These are phyloP conservation scores for Colletotrichum tropicale DNA, from an alignment of 2,329 filamentous ascomycete species.

Conservation along the genomic window DNA sequence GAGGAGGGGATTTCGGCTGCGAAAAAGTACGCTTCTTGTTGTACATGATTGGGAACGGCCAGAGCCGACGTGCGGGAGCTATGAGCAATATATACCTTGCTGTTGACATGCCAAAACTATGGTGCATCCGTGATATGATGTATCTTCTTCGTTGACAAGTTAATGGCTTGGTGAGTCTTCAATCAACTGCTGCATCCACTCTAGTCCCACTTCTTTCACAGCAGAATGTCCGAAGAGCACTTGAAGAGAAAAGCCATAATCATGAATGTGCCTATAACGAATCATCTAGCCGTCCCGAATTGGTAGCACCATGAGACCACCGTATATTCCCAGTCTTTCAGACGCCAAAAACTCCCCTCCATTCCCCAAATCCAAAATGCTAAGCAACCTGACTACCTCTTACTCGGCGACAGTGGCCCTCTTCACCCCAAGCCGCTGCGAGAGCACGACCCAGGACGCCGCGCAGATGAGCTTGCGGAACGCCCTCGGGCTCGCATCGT, in stretches of 20 bases:
- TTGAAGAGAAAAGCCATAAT: neutral
- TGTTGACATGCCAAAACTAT: neutral
- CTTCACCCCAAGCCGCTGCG: slow-evolving; percentile 14
- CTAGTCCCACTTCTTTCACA: neutral
- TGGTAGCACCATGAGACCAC: neutral
- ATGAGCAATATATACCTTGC: slow-evolving; percentile 7
- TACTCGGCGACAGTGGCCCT: neutral
- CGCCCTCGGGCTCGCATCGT: slow-evolving; percentile 30
- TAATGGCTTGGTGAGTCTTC: neutral
- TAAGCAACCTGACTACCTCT: neutral
- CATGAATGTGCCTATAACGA: neutral
- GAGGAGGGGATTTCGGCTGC: neutral
- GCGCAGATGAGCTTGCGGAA: slow-evolving; percentile 9
- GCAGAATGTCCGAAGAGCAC: neutral
- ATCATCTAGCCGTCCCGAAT: neutral
- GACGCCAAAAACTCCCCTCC: neutral
- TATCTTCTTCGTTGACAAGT: neutral
- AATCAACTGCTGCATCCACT: neutral
- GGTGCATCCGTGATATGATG: neutral
- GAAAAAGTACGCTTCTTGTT: slow-evolving; percentile 2
- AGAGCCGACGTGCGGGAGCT: neutral
- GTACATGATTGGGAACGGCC: slow-evolving; percentile 9
- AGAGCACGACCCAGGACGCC: slow-evolving; percentile 9
- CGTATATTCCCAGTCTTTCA: neutral
- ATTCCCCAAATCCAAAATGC: neutral